Evolutionary conservation across 2,329 filamentous ascomycete species (phyloP), one percentile per base, ranked within the genome.

Genomic region (Tolypocladium tropicale): DNA sequence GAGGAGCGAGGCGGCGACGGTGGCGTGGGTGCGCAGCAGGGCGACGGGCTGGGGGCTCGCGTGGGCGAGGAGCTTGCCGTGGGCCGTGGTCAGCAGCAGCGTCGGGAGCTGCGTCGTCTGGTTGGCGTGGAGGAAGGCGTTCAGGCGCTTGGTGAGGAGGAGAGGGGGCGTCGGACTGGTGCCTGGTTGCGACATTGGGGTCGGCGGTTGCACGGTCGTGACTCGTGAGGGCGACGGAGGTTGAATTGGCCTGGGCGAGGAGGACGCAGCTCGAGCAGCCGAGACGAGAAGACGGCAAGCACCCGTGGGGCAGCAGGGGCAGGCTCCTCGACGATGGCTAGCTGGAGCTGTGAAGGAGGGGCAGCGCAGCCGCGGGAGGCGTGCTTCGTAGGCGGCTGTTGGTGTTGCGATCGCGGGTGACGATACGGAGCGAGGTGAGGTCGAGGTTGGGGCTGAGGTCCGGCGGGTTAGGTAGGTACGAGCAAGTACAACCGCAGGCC

Each of bases 101-200:
- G 82, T 83, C 58, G 81, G 81, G 34, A 86, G 74, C 58, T 78
- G 73, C 4, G 80, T 67, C 9, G 78, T 79, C 60, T 83, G 79
- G 67, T 83, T 81, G 59, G 77, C 71, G 64, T 77, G 75, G 51
- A 86, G 79, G 68, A 86, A 85, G 57, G 78, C 72, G 32, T 82
- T 83, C 61, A 86, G 78, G 59, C 81, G 81, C 68, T 85, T 85
- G 37, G 80, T 84, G 58, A 90, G 76, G 71, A 90, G 76, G 57
- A 84, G 75, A 30, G 81, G 80, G 39, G 80, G 79, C 39, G 78
- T 76, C 28, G 76, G 73, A 53, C 66, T 65, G 23, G 68, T 23
- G 53, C n/a, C 34, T 12, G 56, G 30, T 11, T 32, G 55, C 28
- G 56, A 52, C 53, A 57, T 53, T 52, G 53, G 48, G 46, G 4